These are phyloP conservation scores for Euryodendron excelsum DNA, from an alignment of 148 eudicot species.

Conservation along the genomic window DNA sequence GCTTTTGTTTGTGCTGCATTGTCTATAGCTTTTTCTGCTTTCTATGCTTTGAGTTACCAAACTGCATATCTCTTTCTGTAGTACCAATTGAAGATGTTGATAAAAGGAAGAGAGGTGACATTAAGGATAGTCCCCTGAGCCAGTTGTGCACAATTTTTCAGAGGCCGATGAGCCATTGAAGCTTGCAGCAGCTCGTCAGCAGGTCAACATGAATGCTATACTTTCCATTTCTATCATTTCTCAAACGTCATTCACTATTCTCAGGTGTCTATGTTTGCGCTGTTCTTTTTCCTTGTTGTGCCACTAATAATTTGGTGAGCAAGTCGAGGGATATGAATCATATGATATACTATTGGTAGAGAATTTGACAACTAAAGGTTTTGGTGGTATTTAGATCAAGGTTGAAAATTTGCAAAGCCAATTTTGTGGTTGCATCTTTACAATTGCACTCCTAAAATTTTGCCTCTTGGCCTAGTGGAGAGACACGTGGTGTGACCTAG, in stretches of 20 bases:
- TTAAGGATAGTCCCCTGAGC: slow-evolving; percentile 42
- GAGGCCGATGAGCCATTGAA: slow-evolving; percentile 65
- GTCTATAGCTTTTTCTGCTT: neutral
- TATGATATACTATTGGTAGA: no score
- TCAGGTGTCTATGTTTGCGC: neutral
- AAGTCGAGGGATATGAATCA: no score
- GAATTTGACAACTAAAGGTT: no score
- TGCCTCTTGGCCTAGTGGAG: no score
- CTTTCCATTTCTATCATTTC: neutral
- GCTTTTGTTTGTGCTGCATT: slow-evolving; percentile 11
- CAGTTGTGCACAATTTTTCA: slow-evolving; percentile 54
- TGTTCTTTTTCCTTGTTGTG: no score
- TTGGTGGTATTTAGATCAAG: no score
- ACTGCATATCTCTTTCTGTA: slow-evolving; percentile 11
- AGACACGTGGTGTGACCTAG: no score
- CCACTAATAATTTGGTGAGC: no score
- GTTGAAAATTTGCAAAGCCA: no score
- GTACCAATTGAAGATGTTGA: slow-evolving; percentile 42
- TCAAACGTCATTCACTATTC: no score
- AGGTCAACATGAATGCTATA: slow-evolving; percentile 43
- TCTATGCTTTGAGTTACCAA: neutral
- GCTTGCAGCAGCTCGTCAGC: slow-evolving; percentile 68
- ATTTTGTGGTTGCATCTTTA: no score
- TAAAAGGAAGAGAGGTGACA: slow-evolving; percentile 45
- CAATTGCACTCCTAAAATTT: no score